Conservation (phyloP, 805 yeast genomes). For the baker's yeast (Saccharomyces cerevisiae) region DNA sequence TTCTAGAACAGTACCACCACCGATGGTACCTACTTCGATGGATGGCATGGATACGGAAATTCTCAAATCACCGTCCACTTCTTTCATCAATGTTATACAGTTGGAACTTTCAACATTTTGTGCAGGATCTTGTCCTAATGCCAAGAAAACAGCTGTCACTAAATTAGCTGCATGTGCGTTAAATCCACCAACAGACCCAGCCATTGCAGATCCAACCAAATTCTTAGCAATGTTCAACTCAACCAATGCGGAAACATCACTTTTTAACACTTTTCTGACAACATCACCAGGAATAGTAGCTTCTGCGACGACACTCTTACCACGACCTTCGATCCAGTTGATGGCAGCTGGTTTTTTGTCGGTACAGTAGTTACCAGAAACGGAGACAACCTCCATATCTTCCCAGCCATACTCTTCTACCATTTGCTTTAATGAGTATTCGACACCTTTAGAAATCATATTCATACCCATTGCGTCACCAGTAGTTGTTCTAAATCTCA, state of each 20-base stretch:
- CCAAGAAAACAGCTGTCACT: slow-evolving; percentile 88
- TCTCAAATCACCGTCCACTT: slow-evolving; percentile 69
- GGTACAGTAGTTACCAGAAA: slow-evolving; percentile 95
- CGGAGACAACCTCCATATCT: slow-evolving; percentile 87
- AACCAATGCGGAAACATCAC: slow-evolving; percentile 86
- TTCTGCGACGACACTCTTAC: slow-evolving; percentile 95
- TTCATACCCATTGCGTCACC: slow-evolving; percentile 99
- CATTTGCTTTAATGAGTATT: slow-evolving; percentile 75
- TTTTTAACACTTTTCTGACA: slow-evolving; percentile 76
- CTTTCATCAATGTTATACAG: slow-evolving; percentile 93
- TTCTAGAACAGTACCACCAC: slow-evolving; percentile 96
- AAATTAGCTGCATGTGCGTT: slow-evolving; percentile 97
- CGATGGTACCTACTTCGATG: slow-evolving; percentile 97
- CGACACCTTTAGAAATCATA: slow-evolving; percentile 98
- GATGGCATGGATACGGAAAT: slow-evolving; percentile 98
- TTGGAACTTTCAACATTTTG: slow-evolving; percentile 96
- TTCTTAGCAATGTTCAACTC: slow-evolving; percentile 85
- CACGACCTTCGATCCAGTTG: slow-evolving; percentile 99
- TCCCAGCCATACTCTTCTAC: slow-evolving; percentile 81
- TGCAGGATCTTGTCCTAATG: slow-evolving; percentile 98
- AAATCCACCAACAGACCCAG: slow-evolving; percentile 96
- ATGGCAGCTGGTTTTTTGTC: slow-evolving; percentile 98
- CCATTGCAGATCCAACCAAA: slow-evolving; percentile 94
- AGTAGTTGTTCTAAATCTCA: slow-evolving; percentile 95
- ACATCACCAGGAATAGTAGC: slow-evolving; percentile 79